Evolutionary conservation across 352 stramenopile genomes (phyloP), one percentile per base, ranked within the genome.

Genomic region (Globisporangium iwayamae): DNA sequence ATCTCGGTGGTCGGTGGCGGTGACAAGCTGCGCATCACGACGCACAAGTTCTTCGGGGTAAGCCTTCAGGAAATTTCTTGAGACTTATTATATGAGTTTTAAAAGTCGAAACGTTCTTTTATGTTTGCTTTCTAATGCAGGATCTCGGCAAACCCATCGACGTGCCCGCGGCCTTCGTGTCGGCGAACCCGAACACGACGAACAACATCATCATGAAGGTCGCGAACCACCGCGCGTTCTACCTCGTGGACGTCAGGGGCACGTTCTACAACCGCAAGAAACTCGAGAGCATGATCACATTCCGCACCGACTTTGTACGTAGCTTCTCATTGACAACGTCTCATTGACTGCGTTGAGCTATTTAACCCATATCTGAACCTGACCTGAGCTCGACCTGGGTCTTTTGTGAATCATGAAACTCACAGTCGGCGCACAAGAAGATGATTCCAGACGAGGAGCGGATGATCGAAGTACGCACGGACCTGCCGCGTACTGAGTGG

Each of bases 131-230:
- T 48, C 43, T 48, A 56, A 25, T 56, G 13, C 54, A 94, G 85
- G 75, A 90, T 65, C 64, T 90, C 4, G 76, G 73, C 43, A 65
- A 74, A 30, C 81, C 84, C 3, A 80, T 89, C 51, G 86, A 94
- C 43, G 81, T 91, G 32, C 83, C 86, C 0, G 80, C 85, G 6
- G 73, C 71, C 45, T 74, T 88, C 47, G 75, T 95, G 13, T 93
- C 84, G 47, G 86, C 84, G 22, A 73, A 92, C 63, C 83, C 84
- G 3, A 90, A 93, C 68, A 93, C 77, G 57, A 90, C 88, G 65
- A 93, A 88, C 68, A 91, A 92, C 68, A 91, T 95, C 60, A 93
- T 93, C 60, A 71, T 95, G 50, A 95, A 95, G 63, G 64, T 95
- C 25, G 81, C 72, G 39, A 88, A 82, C 55, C 82, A 81, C 30